These are phyloP conservation scores for Trifolium pratense DNA, from an alignment of 306 rosid species.

Conservation along the genomic window DNA sequence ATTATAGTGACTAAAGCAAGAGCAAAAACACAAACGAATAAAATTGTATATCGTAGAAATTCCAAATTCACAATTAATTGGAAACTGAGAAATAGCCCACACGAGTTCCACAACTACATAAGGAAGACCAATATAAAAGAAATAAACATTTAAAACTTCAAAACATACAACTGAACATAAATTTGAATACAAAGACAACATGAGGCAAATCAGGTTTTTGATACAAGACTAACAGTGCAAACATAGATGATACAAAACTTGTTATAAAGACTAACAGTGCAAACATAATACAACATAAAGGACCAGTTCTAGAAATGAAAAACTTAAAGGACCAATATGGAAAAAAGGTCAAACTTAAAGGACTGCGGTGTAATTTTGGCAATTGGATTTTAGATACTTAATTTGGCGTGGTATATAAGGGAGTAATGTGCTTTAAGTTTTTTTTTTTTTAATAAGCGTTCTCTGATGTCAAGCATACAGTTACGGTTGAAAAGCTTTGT, in stretches of 20 bases:
- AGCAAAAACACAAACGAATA: neutral
- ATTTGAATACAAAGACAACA: neutral
- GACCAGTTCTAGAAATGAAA: too few relatives aligned
- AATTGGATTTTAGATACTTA: conserved; percentile 1
- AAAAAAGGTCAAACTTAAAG: too few relatives aligned
- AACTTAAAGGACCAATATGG: too few relatives aligned
- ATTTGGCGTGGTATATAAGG: neutral
- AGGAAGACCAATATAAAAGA: neutral
- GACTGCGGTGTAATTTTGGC: too few relatives aligned
- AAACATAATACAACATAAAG: too few relatives aligned
- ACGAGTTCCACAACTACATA: neutral
- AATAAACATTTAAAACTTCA: neutral
- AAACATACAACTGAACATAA: neutral
- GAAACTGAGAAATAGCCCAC: neutral
- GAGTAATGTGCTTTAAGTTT: neutral
- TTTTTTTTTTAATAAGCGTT: neutral
- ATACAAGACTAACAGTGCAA: neutral
- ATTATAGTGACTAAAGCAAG: neutral
- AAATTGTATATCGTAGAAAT: neutral
- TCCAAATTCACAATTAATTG: neutral
- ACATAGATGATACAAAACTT: too few relatives aligned
- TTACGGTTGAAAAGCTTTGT: conserved; percentile 7
- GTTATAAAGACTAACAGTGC: too few relatives aligned
- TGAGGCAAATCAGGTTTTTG: neutral
- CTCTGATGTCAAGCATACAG: conserved; percentile 6